Evolutionary conservation across 2,329 filamentous ascomycete species (phyloP), one percentile per base, ranked within the genome.

Genomic region (Calonectria leucothoes): DNA sequence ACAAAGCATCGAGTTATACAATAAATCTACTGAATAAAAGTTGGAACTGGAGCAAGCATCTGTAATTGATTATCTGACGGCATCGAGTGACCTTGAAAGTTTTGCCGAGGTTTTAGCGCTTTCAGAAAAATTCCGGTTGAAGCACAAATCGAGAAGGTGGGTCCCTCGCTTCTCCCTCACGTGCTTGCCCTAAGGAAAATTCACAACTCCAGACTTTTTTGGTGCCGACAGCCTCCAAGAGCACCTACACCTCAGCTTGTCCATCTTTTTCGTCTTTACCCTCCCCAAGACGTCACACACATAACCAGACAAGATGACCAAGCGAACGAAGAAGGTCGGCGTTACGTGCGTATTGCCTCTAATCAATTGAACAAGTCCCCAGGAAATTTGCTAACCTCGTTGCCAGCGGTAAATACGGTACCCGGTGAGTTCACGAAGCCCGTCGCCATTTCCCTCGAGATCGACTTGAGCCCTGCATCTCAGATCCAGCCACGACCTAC

Each of bases 291-390:
- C 75, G 79, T 79, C 81, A 78, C 80, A 81, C 82, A 84, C 82
- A 84, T 75, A 81, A 83, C 77, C 86, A 85, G 88, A 87, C 91
- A 95, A 93, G 89, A 97, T 97, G 94, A 95, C 94, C 88, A 96
- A 97, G 93, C 93, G 95, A 91, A 97, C 95, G 82, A 97, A 87
- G 94, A 97, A 98, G 94, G 95, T 98, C 93, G 95, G 95, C 88
- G 96, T 98, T 88, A 98, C 96, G 85, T 86, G 84, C 75, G 85
- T 86, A 82, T 79, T 39, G 29, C 25, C 35, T 66, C 74, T 23
- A 63, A 33, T 33, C 55, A 70, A 70, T 66, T 69, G 63, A 73
- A 64, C 49, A 63, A 27, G 14, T 61, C 3, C 11, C 55, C 57
- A 55, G 48, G 52, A 55, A 74, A 63, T 64, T 61, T 81, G 81